A percentile compares a stretch with the other conserved stretches of the same genome.
These are phyloP conservation scores for Metarhizium brunneum DNA, from an alignment of 2,329 filamentous ascomycete genomes.

Conservation along the genomic window DNA sequence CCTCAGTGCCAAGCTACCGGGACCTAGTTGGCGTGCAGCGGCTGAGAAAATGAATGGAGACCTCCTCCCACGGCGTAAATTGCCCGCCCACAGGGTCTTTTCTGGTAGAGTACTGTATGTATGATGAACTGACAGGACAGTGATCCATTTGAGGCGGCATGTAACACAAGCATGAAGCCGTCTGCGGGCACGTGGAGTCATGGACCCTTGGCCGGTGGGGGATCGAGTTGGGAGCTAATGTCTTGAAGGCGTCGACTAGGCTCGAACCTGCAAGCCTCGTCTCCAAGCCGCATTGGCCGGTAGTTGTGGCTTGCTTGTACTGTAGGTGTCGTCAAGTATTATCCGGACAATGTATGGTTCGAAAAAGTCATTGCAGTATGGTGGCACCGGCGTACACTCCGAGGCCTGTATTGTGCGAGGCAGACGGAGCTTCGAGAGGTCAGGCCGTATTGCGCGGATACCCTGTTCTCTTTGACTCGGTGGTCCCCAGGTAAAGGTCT, in stretches of 20 bases:
- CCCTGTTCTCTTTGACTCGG: too few species aligned
- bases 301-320: background rate
- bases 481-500: too few species aligned
- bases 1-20: conserved; percentile 3
- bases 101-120: background rate
- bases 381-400: too few species aligned
- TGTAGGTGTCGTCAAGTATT: too few species aligned
- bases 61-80: background rate
- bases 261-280: background rate
- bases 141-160: background rate
- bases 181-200: background rate
- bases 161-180: background rate
- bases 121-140: background rate
- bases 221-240: background rate
- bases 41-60: background rate
- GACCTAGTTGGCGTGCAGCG: background rate
- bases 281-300: background rate
- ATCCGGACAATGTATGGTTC: too few species aligned
- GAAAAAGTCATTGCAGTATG: background rate
- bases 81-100: background rate
- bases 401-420: too few species aligned
- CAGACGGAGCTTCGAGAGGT: too few species aligned
- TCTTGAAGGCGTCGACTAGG: background rate
- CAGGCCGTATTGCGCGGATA: too few species aligned
- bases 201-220: background rate